Base-by-base conservation (phyloP, 768 basidiomycete genomes). In the Boletus subparvulus region DNA sequence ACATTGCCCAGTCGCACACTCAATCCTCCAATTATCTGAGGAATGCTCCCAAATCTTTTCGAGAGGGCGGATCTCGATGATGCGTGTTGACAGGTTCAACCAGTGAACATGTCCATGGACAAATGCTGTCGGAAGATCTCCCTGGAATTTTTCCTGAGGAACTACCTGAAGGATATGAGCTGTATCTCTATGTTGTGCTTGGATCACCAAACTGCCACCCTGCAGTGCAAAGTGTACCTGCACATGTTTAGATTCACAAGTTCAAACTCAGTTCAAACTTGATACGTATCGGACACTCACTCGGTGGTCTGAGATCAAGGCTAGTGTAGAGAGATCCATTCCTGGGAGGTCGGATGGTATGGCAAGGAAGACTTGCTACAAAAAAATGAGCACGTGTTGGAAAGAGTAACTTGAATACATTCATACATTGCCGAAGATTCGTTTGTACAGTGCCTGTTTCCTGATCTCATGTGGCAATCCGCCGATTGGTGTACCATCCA, bases 391-490 rank as follows among this genome's bases (percentile, higher is more conserved):
- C 28, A 28, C 3, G 3, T 28, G 28, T 28, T 28, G 28, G 28
- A 28, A 28, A 28, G 28, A 7, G 28, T 28, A 28, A 28, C 28
- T 28, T 28, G 28, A 28, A 28, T 28, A 7, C 28, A 28, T 28
- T 6, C 21, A 4, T 30, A 48, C 64, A 54, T 46, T 17, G 12
- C 45, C 45, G 12, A 46, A 46, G 3, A 46, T 46, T 7, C 11
- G 28, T 30, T 32, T n/a, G 7, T 46, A 46, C 21, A 78, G 59
- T 3, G 77, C 77, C 41, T 79, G 72, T 71, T 26, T 4, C 7
- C 19, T 44, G 5, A 44, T 28, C 6, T 1, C 8, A 16, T 2
- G 4, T 8, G 26, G 43, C 16, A 44, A 44, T 9, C 11, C 26
- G 13, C 16, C 43, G 3, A 28, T 14, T 28, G 6, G 43, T 9